phyloP scores from a whole-genome alignment of 129 eudicot species.

The Oenanthe sinensis region DNA sequence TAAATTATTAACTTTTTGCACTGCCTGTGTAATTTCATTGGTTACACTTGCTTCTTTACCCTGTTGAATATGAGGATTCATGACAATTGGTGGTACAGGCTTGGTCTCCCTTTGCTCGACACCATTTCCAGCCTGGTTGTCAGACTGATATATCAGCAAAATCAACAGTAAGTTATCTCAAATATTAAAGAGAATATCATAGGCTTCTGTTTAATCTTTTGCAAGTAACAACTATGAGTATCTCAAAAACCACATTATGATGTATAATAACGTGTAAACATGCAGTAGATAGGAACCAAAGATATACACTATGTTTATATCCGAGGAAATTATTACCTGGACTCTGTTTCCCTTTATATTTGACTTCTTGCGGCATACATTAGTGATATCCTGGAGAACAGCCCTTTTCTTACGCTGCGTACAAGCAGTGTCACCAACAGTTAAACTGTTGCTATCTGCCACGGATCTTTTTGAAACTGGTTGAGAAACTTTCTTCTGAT shows the following conservation, averaged over 20 bases:
- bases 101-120: conserved; percentile 28
- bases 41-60: conserved; percentile 23
- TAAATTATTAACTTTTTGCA: conserved; percentile 27
- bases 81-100: conserved; percentile 28
- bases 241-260: neutral
- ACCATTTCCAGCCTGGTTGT: conserved; percentile 36
- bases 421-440: conserved; percentile 17
- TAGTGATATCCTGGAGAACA: conserved; percentile 72
- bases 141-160: conserved; percentile 30
- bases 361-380: conserved; percentile 32
- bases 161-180: conserved; percentile 19
- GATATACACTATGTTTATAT: neutral
- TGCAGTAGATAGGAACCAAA: neutral
- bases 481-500: conserved; percentile 28
- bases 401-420: conserved; percentile 68
- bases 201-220: neutral
- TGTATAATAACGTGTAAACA: neutral
- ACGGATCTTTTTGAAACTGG: conserved; percentile 14
- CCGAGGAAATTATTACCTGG: conserved; percentile 29
- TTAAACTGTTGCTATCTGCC: neutral
- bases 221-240: neutral
- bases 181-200: neutral
- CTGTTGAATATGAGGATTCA: conserved; percentile 21
- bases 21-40: conserved; percentile 34
- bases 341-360: conserved; percentile 23